Evolutionary conservation across 23 red algal species (phyloP).

Genomic region (Gracilaria caudata): DNA sequence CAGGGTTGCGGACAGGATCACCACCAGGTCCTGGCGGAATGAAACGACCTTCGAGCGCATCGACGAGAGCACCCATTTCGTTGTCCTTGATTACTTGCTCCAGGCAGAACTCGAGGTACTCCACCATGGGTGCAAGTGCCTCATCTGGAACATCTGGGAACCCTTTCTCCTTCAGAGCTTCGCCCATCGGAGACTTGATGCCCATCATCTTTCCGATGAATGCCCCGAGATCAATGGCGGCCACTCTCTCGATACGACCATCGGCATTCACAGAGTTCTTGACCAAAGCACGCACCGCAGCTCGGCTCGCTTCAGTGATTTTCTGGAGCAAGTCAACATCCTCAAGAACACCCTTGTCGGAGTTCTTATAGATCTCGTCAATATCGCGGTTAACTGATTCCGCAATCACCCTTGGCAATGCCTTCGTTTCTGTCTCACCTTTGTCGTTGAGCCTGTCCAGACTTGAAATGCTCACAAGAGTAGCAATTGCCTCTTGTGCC

Average conservation of each 20-base stretch:
- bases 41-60: conserved; percentile 87
- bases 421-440: conserved; percentile 65
- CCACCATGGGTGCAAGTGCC: conserved; percentile 77
- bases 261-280: conserved; percentile 87
- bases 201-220: conserved; percentile 73
- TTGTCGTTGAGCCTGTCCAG: conserved; percentile 90
- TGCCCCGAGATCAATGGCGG: conserved; percentile 67
- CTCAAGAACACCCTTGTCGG: conserved; percentile 80
- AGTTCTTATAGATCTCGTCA: conserved; percentile 87
- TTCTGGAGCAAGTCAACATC: conserved; percentile 93
- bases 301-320: conserved; percentile 87
- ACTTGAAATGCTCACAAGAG: conserved; percentile 96
- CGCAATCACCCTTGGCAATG: conserved; percentile 82
- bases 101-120: conserved; percentile 96
- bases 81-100: conserved; percentile 91
- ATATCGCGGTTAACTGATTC: conserved; percentile 93
- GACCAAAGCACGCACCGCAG: conserved; percentile 82
- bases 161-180: conserved; percentile 79
- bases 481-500: conserved; percentile 92
- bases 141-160: conserved; percentile 82
- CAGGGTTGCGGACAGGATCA: conserved; percentile 97
- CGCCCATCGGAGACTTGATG: conserved; percentile 74
- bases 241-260: conserved; percentile 83
- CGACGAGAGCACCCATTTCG: conserved; percentile 87
- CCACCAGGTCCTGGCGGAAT: conserved; percentile 96